A percentile compares a stretch with the other conserved stretches of the same genome.
Evolutionary conservation across 2,329 filamentous ascomycete species (phyloP).

Genomic region (Botrytis elliptica): DNA sequence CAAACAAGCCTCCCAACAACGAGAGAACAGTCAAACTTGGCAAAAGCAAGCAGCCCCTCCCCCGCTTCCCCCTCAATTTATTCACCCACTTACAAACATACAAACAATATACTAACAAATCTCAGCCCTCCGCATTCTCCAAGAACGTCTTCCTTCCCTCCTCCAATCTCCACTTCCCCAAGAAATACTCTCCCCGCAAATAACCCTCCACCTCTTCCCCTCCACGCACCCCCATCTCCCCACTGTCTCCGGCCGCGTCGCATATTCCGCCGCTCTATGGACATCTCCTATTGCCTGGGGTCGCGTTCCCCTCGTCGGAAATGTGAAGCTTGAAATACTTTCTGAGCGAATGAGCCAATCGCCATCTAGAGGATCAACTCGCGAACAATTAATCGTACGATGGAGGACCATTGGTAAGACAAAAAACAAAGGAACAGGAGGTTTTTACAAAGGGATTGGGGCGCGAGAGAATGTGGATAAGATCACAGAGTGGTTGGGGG

Average conservation of each 20-base stretch:
- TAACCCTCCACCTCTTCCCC: constrained; percentile 68
- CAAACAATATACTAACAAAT: constrained; percentile 21
- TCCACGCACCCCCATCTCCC: constrained; percentile 85
- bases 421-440: constrained; percentile 43
- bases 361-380: constrained; percentile 37
- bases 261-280: constrained; percentile 92
- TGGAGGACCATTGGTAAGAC: constrained; percentile 71
- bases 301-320: constrained; percentile 83
- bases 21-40: constrained; percentile 57
- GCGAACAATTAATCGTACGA: constrained; percentile 84
- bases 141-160: constrained; percentile 65
- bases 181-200: constrained; percentile 73
- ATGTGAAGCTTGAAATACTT: constrained; percentile 82
- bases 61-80: neutral
- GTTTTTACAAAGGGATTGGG: constrained; percentile 45
- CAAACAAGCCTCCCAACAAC: constrained; percentile 43
- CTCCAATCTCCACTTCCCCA: constrained; percentile 67
- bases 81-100: neutral
- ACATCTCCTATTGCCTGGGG: constrained; percentile 97
- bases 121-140: constrained; percentile 61
- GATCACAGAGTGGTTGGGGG: constrained; percentile 48
- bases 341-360: constrained; percentile 73
- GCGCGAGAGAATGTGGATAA: constrained; percentile 51
- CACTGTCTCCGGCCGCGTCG: constrained; percentile 83
- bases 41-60: constrained; percentile 34